Evolutionary conservation across 345 rosid species (phyloP), one percentile per base, ranked within the genome.

Genomic region (Eucalyptus decipiens): DNA sequence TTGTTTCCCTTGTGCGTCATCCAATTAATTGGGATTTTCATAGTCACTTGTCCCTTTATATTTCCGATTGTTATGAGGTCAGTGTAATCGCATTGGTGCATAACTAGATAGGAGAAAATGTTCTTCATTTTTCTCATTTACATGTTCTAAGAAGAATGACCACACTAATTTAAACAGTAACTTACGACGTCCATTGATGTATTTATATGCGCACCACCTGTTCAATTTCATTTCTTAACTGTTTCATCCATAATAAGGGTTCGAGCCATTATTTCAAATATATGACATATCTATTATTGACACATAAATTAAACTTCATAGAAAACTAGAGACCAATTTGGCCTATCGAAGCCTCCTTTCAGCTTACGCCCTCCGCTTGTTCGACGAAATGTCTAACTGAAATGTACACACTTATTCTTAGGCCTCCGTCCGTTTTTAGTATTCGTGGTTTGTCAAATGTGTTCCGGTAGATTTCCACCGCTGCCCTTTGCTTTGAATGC

Each of bases 241-340:
- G 34, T 37, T 9, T 17, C 11, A 23, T 34, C 24, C 24, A 69
- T 69, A 9, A 65, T 4, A 15, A 65, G 11, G 76, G 37, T 65
- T 65, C 1, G 6, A 60, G 1, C 30, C 16, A 0, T 60, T 26
- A 12, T 11, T 16, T 60, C 2, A 7, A 11, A 26, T 3, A 26
- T 60, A 60, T 11, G 7, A 60, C 12, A 6, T 60, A 17, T 51
- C 4, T 62, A 30, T 7, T 49, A 5, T 49, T 13, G 2, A 49
- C 50, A 49, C 50, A 6, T 49, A 49, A 49, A 49, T 49, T 49
- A 49, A 48, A 49, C 15, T 14, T 14, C 51, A 49, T 49, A 49
- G 15, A 49, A 49, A 14, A 6, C 3, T 49, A 49, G 51, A 16
- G 17, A 49, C 6, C 51, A 49, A 49, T 16, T 49, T 5, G 17